Percentiles rank a stretch among this genome's conserved stretches.
phyloP scores from a whole-genome alignment of 2,329 filamentous ascomycete species.

The Botryotinia narcissicola region DNA sequence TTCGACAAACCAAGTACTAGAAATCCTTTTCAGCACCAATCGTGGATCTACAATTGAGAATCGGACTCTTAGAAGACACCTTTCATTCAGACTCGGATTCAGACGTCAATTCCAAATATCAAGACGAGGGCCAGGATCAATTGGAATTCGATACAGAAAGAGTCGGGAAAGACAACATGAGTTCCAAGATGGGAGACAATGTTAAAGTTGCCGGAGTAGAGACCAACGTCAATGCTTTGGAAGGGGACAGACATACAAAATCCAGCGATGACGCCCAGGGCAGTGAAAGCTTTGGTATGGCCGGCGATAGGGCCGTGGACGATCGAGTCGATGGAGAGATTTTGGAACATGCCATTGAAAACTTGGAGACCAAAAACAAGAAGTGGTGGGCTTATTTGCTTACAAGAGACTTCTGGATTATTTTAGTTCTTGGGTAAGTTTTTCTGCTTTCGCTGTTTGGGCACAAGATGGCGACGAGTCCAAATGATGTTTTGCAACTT shows the following conservation, averaged over 20 bases:
- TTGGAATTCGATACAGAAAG: slow-evolving; percentile 22
- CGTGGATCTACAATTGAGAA: slow-evolving; percentile 12
- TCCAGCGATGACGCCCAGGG: slow-evolving; percentile 26
- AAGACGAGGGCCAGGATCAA: slow-evolving; percentile 14
- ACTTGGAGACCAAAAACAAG: slow-evolving; percentile 52
- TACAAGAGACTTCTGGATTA: slow-evolving; percentile 84
- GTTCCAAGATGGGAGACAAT: neutral
- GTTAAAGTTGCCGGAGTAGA: slow-evolving; percentile 28
- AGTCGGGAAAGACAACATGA: slow-evolving; percentile 16
- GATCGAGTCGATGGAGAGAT: slow-evolving; percentile 29
- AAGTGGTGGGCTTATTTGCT: slow-evolving; percentile 72
- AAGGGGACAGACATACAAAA: slow-evolving; percentile 28
- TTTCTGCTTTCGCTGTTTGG: neutral
- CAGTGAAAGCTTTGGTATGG: slow-evolving; percentile 25
- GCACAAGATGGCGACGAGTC: slow-evolving; percentile 5
- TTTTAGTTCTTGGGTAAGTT: slow-evolving; percentile 69
- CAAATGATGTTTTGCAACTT: slow-evolving; percentile 84
- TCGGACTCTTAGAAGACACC: slow-evolving; percentile 36
- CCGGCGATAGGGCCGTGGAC: slow-evolving; percentile 6
- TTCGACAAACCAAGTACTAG: neutral
- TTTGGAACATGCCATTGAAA: slow-evolving; percentile 47
- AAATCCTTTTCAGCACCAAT: neutral
- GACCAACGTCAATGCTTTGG: slow-evolving; percentile 21
- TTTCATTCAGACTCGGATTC: slow-evolving; percentile 27
- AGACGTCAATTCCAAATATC: slow-evolving; percentile 4